phyloP scores from a whole-genome alignment of 1,284 basidiomycete genomes.

The Athelia psychrophila region DNA sequence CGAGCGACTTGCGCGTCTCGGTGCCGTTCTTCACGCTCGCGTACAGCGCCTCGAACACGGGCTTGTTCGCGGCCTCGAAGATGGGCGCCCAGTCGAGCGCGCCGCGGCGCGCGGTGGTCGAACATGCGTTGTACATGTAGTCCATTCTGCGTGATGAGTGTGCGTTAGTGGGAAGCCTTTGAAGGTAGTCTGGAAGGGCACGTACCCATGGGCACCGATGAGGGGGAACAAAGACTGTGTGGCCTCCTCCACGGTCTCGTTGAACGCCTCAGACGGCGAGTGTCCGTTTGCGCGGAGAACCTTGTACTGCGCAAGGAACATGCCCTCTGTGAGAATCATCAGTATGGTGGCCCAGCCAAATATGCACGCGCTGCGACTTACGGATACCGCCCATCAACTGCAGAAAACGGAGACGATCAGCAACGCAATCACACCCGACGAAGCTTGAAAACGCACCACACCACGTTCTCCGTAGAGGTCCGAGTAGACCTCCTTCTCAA shows the following conservation, averaged over 20 bases:
- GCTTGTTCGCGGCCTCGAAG: conserved; percentile 92
- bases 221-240: conserved; percentile 98
- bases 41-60: conserved; percentile 95
- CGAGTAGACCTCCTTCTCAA: conserved; percentile 99
- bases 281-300: conserved; percentile 98
- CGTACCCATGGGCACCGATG: conserved; percentile 90
- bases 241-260: conserved; percentile 99
- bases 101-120: conserved; percentile 97
- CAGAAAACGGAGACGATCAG: conserved; percentile 15
- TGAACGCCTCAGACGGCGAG: conserved; percentile 97
- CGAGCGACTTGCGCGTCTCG: conserved; percentile 95
- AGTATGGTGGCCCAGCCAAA: conserved; percentile 9
- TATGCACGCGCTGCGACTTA: conserved; percentile 37
- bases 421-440: conserved; percentile 4
- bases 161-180: conserved; percentile 2
- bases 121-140: conserved; percentile 99
- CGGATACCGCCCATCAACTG: conserved; percentile 98
- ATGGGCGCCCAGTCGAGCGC: conserved; percentile 99
- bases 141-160: conserved; percentile 74
- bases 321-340: conserved; percentile 65
- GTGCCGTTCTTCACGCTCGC: conserved; percentile 92
- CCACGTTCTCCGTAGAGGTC: conserved; percentile 99
- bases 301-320: conserved; percentile 99
- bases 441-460: conserved; percentile 71
- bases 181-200: conserved; percentile 3